Evolutionary conservation across 2,329 filamentous ascomycete genomes (phyloP).

Genomic region (Colletotrichum incanum): DNA sequence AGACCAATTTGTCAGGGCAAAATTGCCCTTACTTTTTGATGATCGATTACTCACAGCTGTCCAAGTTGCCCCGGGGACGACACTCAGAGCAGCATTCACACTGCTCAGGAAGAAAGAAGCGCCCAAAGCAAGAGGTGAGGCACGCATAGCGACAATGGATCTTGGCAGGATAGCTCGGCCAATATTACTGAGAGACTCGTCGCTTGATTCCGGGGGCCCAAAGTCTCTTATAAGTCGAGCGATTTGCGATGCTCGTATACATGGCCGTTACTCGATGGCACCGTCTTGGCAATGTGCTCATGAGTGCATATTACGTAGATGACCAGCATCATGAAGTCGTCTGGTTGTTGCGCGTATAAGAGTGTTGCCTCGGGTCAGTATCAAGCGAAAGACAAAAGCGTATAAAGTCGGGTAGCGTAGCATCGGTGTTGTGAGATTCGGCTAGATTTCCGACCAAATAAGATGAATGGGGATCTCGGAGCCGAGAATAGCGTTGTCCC

Average conservation of each 20-base stretch:
- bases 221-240: not conserved
- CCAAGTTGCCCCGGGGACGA: constrained; percentile 64
- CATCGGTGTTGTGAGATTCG: not conserved
- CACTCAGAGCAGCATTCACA: constrained; percentile 48
- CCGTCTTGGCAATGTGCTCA: constrained; percentile 1
- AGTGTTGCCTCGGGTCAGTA: not conserved
- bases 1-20: not conserved
- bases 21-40: not conserved
- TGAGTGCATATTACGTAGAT: constrained; percentile 15
- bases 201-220: not conserved
- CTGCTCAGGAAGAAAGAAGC: constrained; percentile 23
- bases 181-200: not conserved
- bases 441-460: not conserved
- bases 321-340: not conserved
- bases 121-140: constrained; percentile 3
- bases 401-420: not conserved
- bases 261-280: not conserved
- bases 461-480: constrained; percentile 18
- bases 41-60: constrained; percentile 54
- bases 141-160: constrained; percentile 19
- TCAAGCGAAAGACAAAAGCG: not conserved
- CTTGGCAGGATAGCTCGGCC: not conserved
- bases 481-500: constrained; percentile 6
- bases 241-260: not conserved
- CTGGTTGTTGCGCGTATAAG: constrained; percentile 14